Evolutionary conservation across 169 alveolate genomes (phyloP).

Genomic region (Plasmodium gaboni): DNA sequence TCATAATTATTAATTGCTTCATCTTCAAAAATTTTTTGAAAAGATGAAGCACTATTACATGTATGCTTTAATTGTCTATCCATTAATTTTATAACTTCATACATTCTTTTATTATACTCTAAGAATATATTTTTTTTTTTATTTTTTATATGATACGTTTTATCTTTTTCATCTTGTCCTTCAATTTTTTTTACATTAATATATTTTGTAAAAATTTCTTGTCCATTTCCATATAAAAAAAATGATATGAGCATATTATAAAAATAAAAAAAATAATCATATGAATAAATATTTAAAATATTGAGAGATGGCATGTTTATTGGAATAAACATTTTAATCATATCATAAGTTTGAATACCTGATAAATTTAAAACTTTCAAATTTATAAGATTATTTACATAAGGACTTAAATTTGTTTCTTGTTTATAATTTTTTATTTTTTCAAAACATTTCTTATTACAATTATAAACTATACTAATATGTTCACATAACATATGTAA

Average conservation of each 20-base stretch:
- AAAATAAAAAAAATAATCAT: constrained; percentile 64
- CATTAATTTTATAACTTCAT: constrained; percentile 15
- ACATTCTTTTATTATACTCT: constrained; percentile 3
- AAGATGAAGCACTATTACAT: constrained; percentile 7
- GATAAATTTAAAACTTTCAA: constrained; percentile 30
- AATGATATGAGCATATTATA: constrained; percentile 50
- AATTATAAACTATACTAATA: constrained; percentile 38
- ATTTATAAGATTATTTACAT: constrained; percentile 8
- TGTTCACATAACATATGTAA: constrained; percentile 39
- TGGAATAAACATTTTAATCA: constrained; percentile 59
- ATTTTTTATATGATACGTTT: constrained; percentile 1
- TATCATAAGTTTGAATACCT: constrained; percentile 55
- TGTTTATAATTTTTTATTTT: constrained; percentile 57
- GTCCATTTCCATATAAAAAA: constrained; percentile 43
- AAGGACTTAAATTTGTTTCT: constrained; percentile 20
- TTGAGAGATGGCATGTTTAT: constrained; percentile 18
- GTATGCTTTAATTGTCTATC: constrained; percentile 25
- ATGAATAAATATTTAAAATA: constrained; percentile 39
- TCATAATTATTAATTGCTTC: constrained; percentile 43
- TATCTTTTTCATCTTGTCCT: constrained; percentile 18
- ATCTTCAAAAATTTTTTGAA: constrained; percentile 43
- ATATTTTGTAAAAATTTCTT: constrained; percentile 29
- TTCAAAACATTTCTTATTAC: constrained; percentile 41
- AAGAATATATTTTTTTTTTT: background rate
- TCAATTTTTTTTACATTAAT: constrained; percentile 20